Evolutionary conservation across 73 alveolate genomes (phyloP), one percentile per base, ranked within the genome.

Genomic region (Paramecium biaurelia): DNA sequence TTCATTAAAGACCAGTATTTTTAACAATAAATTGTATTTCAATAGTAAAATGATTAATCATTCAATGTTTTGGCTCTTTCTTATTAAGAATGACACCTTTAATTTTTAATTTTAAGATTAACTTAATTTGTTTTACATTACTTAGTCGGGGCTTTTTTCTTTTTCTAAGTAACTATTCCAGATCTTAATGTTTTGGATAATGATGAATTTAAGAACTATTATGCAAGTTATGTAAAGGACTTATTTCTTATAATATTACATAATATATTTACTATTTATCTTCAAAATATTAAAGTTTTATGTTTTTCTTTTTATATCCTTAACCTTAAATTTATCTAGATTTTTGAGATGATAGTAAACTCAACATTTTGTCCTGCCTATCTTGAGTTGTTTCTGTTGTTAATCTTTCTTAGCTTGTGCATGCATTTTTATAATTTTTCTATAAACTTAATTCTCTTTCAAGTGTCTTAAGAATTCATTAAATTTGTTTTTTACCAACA

Each of bases 1-100:
- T 47, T 41, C 10, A 41, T 41, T 41, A 47, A 15, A 47, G 14
- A 47, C 7, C 2, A 38, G 14, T 38, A 38, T 38, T 38, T 38
- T 2, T 47, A 47, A 12, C 14, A 47, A 53, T 53, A 53, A 53
- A 3, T 53, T 4, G 18, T 15, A 53, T 53, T 53, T 63, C 84
- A 63, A 32, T 63, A 63, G 84, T 63, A 63, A 63, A 63, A 63
- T 9, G 84, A 63, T 63, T 63, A 63, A 63, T 63, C 84, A 26
- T 32, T 12, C 7, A 12, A 63, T 38, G 84, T 63, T 63, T 63
- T 63, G 21, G 20, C 41, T 63, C 84, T 63, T 7, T 63, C 84
- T 63, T 63, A 63, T 63, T 63, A 32, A 11, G 84, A 63, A 30
- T 30, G 84, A 6, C 84, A 63, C 11, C 84, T 63, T 63, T 63